phyloP scores from a whole-genome alignment of 352 stramenopile genomes.

The Phytophthora sansomeana region DNA sequence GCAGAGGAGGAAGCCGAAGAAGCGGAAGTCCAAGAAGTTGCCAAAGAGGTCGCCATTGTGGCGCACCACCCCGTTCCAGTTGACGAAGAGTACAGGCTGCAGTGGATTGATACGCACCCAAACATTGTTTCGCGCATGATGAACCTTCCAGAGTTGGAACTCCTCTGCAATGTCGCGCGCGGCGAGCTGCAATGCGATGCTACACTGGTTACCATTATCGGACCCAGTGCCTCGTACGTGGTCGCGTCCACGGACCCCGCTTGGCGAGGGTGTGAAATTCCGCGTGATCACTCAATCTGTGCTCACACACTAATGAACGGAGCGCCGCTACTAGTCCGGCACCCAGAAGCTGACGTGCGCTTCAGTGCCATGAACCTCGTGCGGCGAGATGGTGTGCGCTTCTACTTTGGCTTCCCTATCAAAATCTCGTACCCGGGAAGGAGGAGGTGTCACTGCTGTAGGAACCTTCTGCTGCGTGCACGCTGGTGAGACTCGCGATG shows the following conservation, averaged over 20 bases:
- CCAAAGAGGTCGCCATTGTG: conserved; percentile 20
- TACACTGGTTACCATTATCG: conserved; percentile 59
- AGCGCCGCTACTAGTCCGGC: conserved; percentile 57
- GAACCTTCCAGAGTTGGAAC: conserved; percentile 64
- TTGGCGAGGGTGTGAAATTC: conserved; percentile 39
- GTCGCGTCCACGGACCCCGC: conserved; percentile 49
- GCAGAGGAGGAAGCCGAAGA: conserved; percentile 23
- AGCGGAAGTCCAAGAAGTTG: neutral
- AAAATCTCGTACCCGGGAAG: conserved; percentile 25
- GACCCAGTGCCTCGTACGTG: conserved; percentile 44
- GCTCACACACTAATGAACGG: conserved; percentile 63
- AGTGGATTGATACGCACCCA: conserved; percentile 42
- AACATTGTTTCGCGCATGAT: conserved; percentile 49
- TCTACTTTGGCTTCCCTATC: conserved; percentile 76
- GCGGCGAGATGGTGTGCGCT: conserved; percentile 47
- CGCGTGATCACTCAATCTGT: conserved; percentile 66
- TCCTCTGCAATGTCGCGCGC: conserved; percentile 65
- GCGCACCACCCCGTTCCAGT: conserved; percentile 45
- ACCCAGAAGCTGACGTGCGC: conserved; percentile 67
- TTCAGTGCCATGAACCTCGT: conserved; percentile 54
- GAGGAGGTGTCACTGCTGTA: conserved; percentile 43
- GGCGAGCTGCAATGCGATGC: conserved; percentile 58
- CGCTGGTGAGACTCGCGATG: conserved; percentile 40
- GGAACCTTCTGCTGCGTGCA: conserved; percentile 69
- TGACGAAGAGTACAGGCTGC: conserved; percentile 49